A percentile compares a stretch with the other conserved stretches of the same genome.
Conservation (phyloP, 2,329 filamentous ascomycete genomes). For the Trichoderma oligosporum region DNA sequence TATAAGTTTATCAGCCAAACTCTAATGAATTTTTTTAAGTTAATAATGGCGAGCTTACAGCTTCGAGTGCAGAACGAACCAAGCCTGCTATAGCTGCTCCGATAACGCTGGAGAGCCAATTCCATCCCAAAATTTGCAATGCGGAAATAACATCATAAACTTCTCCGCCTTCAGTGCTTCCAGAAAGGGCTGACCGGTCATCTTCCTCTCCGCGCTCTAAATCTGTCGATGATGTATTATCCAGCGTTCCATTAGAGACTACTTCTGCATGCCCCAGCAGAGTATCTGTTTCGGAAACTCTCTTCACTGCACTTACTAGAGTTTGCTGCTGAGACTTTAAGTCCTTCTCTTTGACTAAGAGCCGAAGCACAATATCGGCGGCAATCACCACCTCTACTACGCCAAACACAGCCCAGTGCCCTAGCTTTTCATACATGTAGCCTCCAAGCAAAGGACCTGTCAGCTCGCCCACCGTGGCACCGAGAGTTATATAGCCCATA, state of each 20-base stretch:
- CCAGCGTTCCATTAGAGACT: neutral
- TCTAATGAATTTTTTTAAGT: neutral
- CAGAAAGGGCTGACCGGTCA: neutral
- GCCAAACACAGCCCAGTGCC: slow-evolving; percentile 15
- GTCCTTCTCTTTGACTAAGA: slow-evolving; percentile 10
- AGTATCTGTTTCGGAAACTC: neutral
- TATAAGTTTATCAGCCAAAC: neutral
- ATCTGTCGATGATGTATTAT: neutral
- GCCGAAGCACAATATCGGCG: slow-evolving; percentile 1
- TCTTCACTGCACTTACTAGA: neutral
- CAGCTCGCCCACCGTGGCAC: slow-evolving; percentile 17
- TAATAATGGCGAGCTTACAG: slow-evolving; percentile 7
- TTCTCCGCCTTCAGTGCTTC: neutral
- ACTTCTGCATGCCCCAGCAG: neutral
- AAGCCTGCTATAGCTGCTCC: slow-evolving; percentile 7
- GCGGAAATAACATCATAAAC: neutral
- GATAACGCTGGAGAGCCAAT: slow-evolving; percentile 16
- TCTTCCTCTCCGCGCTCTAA: neutral
- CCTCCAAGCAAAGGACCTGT: slow-evolving; percentile 12
- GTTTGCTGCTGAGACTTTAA: neutral
- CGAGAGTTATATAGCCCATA: slow-evolving; percentile 17
- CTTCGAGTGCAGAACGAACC: slow-evolving; percentile 15
- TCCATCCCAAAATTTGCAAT: slow-evolving; percentile 11
- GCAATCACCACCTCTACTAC: slow-evolving; percentile 9
- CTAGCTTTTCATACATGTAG: slow-evolving; percentile 12